Percentiles rank a stretch among this genome's conserved stretches.
These are phyloP conservation scores for Camillea tinctor DNA, from an alignment of 2,329 filamentous ascomycete genomes.

Conservation along the genomic window DNA sequence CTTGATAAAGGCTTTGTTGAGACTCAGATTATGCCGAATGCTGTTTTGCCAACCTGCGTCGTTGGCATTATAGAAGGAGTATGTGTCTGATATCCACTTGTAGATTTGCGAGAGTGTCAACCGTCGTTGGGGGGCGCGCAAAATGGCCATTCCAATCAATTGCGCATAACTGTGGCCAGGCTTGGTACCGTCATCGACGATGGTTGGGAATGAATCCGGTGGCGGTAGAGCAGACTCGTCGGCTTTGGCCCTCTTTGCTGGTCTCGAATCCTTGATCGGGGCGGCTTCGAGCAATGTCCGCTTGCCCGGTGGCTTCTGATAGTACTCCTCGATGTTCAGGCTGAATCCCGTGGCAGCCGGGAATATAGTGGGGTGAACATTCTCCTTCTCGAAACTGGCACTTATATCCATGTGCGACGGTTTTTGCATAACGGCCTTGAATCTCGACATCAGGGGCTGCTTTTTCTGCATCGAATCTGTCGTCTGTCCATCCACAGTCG, in stretches of 20 bases:
- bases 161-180: slow-evolving; percentile 91
- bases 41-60: slow-evolving; percentile 98
- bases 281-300: slow-evolving; percentile 71
- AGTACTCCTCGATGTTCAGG: slow-evolving; percentile 52
- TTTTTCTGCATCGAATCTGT: slow-evolving; percentile 73
- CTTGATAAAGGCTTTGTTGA: slow-evolving; percentile 96
- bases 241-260: slow-evolving; percentile 65
- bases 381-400: slow-evolving; percentile 53
- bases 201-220: slow-evolving; percentile 74
- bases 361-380: slow-evolving; percentile 51
- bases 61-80: slow-evolving; percentile 78
- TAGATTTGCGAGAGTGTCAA: slow-evolving; percentile 94
- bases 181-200: slow-evolving; percentile 85
- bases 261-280: slow-evolving; percentile 66
- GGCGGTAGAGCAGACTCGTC: slow-evolving; percentile 62
- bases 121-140: slow-evolving; percentile 77
- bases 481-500: slow-evolving; percentile 49
- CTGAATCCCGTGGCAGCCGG: slow-evolving; percentile 47
- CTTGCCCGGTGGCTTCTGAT: slow-evolving; percentile 53
- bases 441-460: slow-evolving; percentile 55
- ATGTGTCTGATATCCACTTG: slow-evolving; percentile 98
- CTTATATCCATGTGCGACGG: slow-evolving; percentile 43
- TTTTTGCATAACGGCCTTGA: slow-evolving; percentile 57
- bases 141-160: slow-evolving; percentile 94
- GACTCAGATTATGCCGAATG: slow-evolving; percentile 94